Evolutionary conservation across 225 moss, liverwort and hornwort species (phyloP).

Genomic region (Pseudisothecium myosuroides): DNA sequence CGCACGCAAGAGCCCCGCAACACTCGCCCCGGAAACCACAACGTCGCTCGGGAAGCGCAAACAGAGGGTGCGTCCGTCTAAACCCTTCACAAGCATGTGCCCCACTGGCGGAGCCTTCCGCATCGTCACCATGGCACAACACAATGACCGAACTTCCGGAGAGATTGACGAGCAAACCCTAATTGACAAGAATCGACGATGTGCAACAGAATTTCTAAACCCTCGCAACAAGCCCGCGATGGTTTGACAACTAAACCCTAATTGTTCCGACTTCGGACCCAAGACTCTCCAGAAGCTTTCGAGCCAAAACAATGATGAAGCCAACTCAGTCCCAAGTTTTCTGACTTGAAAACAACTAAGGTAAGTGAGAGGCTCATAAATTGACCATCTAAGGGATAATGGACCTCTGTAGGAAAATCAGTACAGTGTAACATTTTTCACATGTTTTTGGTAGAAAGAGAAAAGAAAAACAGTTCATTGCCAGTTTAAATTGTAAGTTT

Average conservation of each 20-base stretch:
- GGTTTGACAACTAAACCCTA: background rate
- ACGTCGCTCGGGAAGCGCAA: slow-evolving; percentile 23
- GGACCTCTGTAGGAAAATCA: too few relatives aligned
- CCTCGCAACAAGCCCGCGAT: background rate
- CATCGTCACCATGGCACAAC: background rate
- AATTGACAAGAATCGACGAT: background rate
- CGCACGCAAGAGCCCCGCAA: slow-evolving; percentile 21
- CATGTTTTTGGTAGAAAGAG: too few relatives aligned
- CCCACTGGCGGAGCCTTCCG: background rate
- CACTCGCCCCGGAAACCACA: slow-evolving; percentile 23
- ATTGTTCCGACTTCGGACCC: background rate
- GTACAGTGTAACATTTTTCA: too few relatives aligned
- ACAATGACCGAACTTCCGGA: background rate
- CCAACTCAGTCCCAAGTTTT: background rate
- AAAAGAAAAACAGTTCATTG: too few relatives aligned
- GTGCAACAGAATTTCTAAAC: background rate
- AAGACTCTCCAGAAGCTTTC: background rate
- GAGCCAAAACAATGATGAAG: too few relatives aligned
- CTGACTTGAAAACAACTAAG: background rate
- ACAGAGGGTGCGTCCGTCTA: slow-evolving; percentile 67
- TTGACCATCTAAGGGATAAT: too few relatives aligned
- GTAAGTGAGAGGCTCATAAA: too few relatives aligned
- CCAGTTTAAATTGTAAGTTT: too few relatives aligned
- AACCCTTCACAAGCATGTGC: slow-evolving; percentile 46
- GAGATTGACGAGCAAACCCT: background rate